Evolutionary conservation across 2,329 filamentous ascomycete species (phyloP), one percentile per base, ranked within the genome.

Genomic region (Alternaria infectoria): DNA sequence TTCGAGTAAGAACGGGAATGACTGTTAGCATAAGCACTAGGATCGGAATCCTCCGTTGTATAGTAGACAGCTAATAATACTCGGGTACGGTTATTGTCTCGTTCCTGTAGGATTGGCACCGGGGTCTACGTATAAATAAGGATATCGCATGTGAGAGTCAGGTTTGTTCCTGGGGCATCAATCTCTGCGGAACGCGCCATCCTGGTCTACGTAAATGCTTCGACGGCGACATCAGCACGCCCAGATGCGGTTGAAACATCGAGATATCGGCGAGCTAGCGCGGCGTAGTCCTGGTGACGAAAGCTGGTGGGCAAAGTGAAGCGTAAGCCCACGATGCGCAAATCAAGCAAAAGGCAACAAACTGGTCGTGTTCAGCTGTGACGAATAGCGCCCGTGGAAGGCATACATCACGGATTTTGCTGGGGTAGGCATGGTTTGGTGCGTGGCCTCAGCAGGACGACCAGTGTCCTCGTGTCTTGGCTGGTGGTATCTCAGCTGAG

Each of bases 21-120:
- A 67, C 69, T 66, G 71, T 75, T 76, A 61, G 70, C 69, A 75
- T 77, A 77, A 79, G 77, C 76, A 73, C 76, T 78, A 78, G 68
- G 66, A 61, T 62, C 45, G 30, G 61, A 46, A 61, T 67, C 65
- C 59, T 54, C 69, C 74, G 69, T 66, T 73, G 56, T 66, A 67
- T 66, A 71, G 43, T 40, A 60, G 54, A 74, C 71, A 76, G 73
- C 73, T 74, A 70, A 62, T 59, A 65, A 64, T 68, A 65, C 59
- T 61, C 51, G 64, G 45, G 54, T 70, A 62, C 65, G 58, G 40
- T 60, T 64, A 59, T 46, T 50, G 13, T 51, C 45, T 30, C 44
- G 63, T 71, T 64, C 65, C 63, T 72, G 66, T 69, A 66, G 66
- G 71, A 76, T 76, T 72, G 65, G 66, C 72, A 70, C 73, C 68